These are phyloP conservation scores for Cinnamomum chago DNA, from an alignment of 164 flowering plant genomes.

Conservation along the genomic window DNA sequence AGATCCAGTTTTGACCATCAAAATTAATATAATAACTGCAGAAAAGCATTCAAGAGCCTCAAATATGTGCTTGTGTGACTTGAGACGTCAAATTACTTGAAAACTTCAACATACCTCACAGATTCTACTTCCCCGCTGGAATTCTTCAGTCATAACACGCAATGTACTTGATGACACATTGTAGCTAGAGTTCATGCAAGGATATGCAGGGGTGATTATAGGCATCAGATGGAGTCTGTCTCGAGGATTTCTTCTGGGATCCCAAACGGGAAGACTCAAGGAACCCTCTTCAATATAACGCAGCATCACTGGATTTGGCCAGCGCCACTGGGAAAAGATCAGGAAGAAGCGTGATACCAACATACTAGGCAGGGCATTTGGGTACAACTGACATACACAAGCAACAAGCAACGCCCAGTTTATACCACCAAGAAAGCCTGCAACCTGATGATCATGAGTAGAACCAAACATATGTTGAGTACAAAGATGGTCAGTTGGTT, in stretches of 20 bases:
- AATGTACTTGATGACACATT: slow-evolving; percentile 88
- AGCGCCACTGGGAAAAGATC: slow-evolving; percentile 53
- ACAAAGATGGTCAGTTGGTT: too few species aligned
- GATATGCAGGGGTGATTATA: slow-evolving; percentile 93
- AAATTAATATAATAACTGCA: too few species aligned
- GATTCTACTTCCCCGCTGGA: slow-evolving; percentile 66
- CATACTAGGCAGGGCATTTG: slow-evolving; percentile 59
- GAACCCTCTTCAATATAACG: slow-evolving; percentile 67
- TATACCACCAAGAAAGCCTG: slow-evolving; percentile 61
- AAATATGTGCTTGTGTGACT: too few species aligned
- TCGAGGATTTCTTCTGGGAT: slow-evolving; percentile 70
- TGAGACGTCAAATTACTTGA: too few species aligned
- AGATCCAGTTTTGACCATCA: too few species aligned
- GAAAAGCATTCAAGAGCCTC: too few species aligned
- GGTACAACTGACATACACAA: slow-evolving; percentile 57
- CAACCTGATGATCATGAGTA: slow-evolving; percentile 25
- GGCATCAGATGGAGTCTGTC: slow-evolving; percentile 84
- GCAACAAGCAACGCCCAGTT: slow-evolving; percentile 67
- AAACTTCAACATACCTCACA: slow-evolving; percentile 61
- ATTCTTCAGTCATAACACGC: slow-evolving; percentile 81
- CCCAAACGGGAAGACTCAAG: slow-evolving; percentile 81
- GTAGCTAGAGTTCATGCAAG: slow-evolving; percentile 96
- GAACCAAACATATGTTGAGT: too few species aligned
- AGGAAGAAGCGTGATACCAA: slow-evolving; percentile 57
- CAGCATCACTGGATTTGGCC: slow-evolving; percentile 67